A percentile compares a stretch with the other conserved stretches of the same genome.
Evolutionary conservation across 495 filamentous ascomycete species (phyloP).

Genomic region (Chaetomium fimeti): DNA sequence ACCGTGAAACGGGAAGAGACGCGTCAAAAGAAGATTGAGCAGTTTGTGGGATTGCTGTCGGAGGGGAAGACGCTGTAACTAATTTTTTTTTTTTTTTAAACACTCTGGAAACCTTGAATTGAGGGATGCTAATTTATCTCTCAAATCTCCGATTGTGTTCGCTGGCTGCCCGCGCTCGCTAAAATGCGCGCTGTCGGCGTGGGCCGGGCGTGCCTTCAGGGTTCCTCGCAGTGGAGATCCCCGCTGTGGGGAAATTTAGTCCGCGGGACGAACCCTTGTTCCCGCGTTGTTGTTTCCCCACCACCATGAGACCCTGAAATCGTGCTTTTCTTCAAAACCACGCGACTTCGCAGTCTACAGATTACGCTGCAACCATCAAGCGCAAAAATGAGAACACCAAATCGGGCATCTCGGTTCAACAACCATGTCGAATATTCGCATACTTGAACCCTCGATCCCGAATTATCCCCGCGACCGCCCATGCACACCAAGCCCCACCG

Average conservation of each 20-base stretch:
- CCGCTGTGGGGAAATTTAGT: not conserved
- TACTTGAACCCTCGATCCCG: too few relatives aligned
- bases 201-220: too few relatives aligned
- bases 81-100: too few relatives aligned
- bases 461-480: too few relatives aligned
- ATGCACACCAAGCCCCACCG: too few relatives aligned
- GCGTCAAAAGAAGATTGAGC: constrained; percentile 28
- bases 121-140: constrained; percentile 46
- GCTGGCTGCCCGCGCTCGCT: not conserved
- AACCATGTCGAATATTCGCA: too few relatives aligned
- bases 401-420: too few relatives aligned
- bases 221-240: not conserved
- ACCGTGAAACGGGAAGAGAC: constrained; percentile 39
- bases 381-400: not conserved
- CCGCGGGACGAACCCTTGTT: not conserved
- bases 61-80: constrained; percentile 27
- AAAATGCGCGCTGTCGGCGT: too few relatives aligned
- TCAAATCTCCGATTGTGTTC: constrained; percentile 59
- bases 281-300: not conserved
- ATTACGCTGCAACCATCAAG: not conserved
- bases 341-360: too few relatives aligned
- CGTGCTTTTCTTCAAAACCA: too few relatives aligned
- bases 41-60: constrained; percentile 32
- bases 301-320: not conserved
- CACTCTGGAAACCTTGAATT: too few relatives aligned